Evolutionary conservation across 2,329 filamentous ascomycete species (phyloP), one percentile per base, ranked within the genome.

Genomic region (Stromatinia cepivora): DNA sequence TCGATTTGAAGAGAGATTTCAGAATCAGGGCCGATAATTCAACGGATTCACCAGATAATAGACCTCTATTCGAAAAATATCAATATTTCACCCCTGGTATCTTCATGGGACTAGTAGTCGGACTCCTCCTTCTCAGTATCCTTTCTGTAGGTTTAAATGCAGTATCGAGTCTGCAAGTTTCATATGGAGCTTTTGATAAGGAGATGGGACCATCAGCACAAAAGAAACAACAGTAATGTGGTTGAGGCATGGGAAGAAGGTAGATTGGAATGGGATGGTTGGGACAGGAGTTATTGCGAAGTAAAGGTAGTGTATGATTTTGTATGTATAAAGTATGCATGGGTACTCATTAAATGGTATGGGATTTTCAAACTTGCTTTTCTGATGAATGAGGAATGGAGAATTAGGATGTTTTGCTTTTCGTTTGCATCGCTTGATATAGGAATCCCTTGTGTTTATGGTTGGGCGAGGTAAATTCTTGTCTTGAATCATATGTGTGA

Each of bases 131-230:
- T 62, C 81, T 97, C 71, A 82, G 87, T 39, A 94, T 98, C 74
- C 83, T 97, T 8, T 90, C 90, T 73, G 89, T 94, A 69, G 95
- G 91, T 20, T 82, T 98, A 68, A 87, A 81, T 70, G 93, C 92
- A 20, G 84, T 98, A 17, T 83, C 87, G 9, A 94, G 92, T 74
- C 84, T 99, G 25, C 86, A 97, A 79, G 92, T 98, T 42, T 92
- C 92, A 0, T 98, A 98, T 79, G 93, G 92, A 72, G 93, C 95
- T 1, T 99, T 98, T 79, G 94, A 96, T 79, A 97, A 97, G 84
- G 94, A 97, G 75, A 97, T 93, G 84, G 92, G 93, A 0, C 92
- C 93, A n/a, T 84, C 88, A 50, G 91, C 91, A 45, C 92, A 96
- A 81, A 97, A 94, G 87, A 97, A 93, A 83, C 85, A 90, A 81